These are phyloP conservation scores for Monosporozyma aquatica DNA, from an alignment of 805 yeast genomes.

Conservation along the genomic window DNA sequence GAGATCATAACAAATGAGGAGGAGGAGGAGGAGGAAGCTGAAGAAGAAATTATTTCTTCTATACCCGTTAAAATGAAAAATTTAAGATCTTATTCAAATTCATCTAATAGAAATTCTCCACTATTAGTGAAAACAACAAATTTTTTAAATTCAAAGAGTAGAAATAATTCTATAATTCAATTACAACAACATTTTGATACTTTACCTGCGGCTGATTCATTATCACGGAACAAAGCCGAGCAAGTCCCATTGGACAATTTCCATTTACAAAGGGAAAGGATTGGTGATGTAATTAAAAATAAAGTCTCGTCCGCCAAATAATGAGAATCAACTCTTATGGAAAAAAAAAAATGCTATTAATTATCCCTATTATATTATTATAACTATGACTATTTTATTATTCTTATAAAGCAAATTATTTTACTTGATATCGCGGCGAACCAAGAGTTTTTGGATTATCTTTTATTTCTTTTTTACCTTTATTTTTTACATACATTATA, in stretches of 20 bases:
- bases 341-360: no score
- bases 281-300: constrained; percentile 19
- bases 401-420: background rate
- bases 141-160: constrained; percentile 1
- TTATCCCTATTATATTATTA: no score
- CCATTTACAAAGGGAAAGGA: constrained; percentile 20
- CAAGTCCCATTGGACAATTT: background rate
- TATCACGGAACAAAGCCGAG: background rate
- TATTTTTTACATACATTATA: no score
- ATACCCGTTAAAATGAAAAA: constrained; percentile 8
- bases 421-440: no score
- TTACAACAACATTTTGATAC: constrained; percentile 1
- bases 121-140: background rate
- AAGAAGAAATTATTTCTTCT: background rate
- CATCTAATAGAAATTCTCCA: constrained; percentile 3
- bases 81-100: constrained; percentile 15
- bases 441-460: no score
- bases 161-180: constrained; percentile 1
- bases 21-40: background rate
- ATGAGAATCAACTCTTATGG: background rate
- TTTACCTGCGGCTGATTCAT: no score
- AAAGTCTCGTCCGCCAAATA: constrained; percentile 9
- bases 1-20: no score
- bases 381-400: background rate
- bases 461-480: no score